These are phyloP conservation scores for Pseudocercospora macadamiae DNA, from an alignment of 2,329 filamentous ascomycete species.

Conservation along the genomic window DNA sequence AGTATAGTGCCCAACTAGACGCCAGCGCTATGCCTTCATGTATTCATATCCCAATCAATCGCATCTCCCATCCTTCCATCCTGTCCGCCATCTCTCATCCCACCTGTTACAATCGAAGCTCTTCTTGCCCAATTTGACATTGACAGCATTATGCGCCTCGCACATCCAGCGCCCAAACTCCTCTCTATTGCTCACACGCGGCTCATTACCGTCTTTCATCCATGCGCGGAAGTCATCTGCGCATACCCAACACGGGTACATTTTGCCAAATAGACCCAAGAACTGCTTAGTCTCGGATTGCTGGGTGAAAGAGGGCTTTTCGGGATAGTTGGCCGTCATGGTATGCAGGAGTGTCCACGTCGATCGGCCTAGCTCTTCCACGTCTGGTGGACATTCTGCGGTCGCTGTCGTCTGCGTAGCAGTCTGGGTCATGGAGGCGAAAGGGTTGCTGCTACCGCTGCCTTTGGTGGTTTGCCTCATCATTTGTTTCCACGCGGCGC, in stretches of 20 bases:
- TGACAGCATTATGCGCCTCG: slow-evolving; percentile 84
- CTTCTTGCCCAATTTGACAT: slow-evolving; percentile 85
- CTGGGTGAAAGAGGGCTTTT: slow-evolving; percentile 65
- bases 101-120: slow-evolving; percentile 87
- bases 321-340: slow-evolving; percentile 85
- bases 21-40: slow-evolving; percentile 5
- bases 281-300: slow-evolving; percentile 79
- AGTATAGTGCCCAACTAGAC: not conserved
- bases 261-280: slow-evolving; percentile 75
- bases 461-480: slow-evolving; percentile 35
- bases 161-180: slow-evolving; percentile 84
- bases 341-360: slow-evolving; percentile 95
- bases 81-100: slow-evolving; percentile 93
- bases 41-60: slow-evolving; percentile 46
- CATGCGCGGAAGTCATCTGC: slow-evolving; percentile 88
- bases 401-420: slow-evolving; percentile 16
- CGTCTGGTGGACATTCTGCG: slow-evolving; percentile 83
- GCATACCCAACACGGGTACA: slow-evolving; percentile 96
- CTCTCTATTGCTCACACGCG: slow-evolving; percentile 60
- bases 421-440: slow-evolving; percentile 39
- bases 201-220: slow-evolving; percentile 70
- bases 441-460: slow-evolving; percentile 27
- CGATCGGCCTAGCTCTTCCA: slow-evolving; percentile 80
- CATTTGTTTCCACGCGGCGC: slow-evolving; percentile 63
- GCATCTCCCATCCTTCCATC: slow-evolving; percentile 74